phyloP scores from a whole-genome alignment of 2,329 filamentous ascomycete genomes.

The Cephalotrichum gorgonifer region DNA sequence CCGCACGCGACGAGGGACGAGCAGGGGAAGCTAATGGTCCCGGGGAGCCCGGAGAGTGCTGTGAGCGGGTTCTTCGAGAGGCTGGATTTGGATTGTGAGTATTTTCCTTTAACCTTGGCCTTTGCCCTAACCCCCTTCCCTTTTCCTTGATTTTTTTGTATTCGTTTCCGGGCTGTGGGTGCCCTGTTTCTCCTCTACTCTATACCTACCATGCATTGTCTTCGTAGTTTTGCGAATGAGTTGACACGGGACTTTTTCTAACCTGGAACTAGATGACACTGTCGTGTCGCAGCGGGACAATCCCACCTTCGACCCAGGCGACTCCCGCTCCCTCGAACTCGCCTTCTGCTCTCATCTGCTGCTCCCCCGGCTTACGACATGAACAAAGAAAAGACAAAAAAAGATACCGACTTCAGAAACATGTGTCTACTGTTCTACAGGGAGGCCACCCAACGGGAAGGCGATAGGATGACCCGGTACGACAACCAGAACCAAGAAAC shows the following conservation, averaged over 20 bases:
- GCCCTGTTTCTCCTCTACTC: no score
- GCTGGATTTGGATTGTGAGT: constrained; percentile 48
- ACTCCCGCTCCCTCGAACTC: constrained; percentile 40
- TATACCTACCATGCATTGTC: no score
- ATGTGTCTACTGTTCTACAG: no score
- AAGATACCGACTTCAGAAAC: no score
- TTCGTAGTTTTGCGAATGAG: no score
- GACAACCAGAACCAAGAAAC: no score
- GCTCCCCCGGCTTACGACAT: constrained; percentile 16
- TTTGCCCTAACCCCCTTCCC: neutral
- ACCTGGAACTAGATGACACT: constrained; percentile 13
- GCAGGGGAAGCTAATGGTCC: constrained; percentile 33
- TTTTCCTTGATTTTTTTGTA: neutral
- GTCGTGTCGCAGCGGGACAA: constrained; percentile 35
- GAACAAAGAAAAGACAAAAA: no score
- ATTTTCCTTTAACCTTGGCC: neutral
- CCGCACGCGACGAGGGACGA: constrained; percentile 38
- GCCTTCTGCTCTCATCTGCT: constrained; percentile 38
- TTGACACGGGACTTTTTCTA: neutral
- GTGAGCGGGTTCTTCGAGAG: constrained; percentile 42
- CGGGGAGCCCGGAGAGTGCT: constrained; percentile 33
- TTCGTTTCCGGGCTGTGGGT: no score
- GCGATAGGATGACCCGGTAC: no score
- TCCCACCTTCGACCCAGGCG: constrained; percentile 37
- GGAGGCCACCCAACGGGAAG: no score